Evolutionary conservation across 2,329 filamentous ascomycete species (phyloP).

Genomic region (Colletotrichum cordylinicola): DNA sequence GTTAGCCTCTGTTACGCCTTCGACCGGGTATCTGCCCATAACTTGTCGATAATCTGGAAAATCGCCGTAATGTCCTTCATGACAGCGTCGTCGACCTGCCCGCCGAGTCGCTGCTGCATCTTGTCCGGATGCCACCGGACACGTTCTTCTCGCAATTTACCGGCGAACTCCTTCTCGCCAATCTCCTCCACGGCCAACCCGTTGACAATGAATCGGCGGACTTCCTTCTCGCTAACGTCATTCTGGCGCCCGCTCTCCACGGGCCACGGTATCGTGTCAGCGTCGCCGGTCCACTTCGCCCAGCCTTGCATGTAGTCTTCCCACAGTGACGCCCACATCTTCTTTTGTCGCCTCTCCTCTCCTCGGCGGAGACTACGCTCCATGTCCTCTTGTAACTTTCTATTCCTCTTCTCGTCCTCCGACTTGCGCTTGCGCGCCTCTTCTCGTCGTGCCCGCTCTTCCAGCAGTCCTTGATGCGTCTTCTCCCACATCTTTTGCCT

Average conservation of each 20-base stretch:
- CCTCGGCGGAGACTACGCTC: constrained; percentile 73
- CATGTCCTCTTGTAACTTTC: constrained; percentile 56
- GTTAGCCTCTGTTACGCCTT: neutral
- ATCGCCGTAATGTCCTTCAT: constrained; percentile 86
- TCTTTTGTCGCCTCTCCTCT: constrained; percentile 63
- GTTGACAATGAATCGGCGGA: constrained; percentile 72
- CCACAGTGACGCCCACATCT: constrained; percentile 67
- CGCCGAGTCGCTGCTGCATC: constrained; percentile 87
- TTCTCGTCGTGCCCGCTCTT: constrained; percentile 72
- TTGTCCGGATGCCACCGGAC: constrained; percentile 98
- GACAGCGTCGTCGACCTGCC: constrained; percentile 71
- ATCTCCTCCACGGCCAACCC: constrained; percentile 47
- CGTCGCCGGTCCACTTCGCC: constrained; percentile 56
- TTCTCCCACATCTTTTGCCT: constrained; percentile 94
- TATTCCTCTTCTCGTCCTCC: constrained; percentile 55
- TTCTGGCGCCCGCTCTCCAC: constrained; percentile 63
- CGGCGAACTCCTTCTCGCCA: constrained; percentile 50
- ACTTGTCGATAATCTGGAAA: constrained; percentile 85
- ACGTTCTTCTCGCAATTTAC: constrained; percentile 78
- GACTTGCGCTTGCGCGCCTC: constrained; percentile 56
- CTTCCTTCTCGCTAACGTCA: constrained; percentile 63
- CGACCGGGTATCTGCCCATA: constrained; percentile 72
- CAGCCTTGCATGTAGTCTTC: constrained; percentile 68
- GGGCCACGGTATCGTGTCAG: constrained; percentile 71
- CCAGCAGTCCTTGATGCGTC: constrained; percentile 82